Percentiles rank a stretch among this genome's conserved stretches.
Conservation (phyloP, 2,329 filamentous ascomycete species). For the Fusarium sp. region DNA sequence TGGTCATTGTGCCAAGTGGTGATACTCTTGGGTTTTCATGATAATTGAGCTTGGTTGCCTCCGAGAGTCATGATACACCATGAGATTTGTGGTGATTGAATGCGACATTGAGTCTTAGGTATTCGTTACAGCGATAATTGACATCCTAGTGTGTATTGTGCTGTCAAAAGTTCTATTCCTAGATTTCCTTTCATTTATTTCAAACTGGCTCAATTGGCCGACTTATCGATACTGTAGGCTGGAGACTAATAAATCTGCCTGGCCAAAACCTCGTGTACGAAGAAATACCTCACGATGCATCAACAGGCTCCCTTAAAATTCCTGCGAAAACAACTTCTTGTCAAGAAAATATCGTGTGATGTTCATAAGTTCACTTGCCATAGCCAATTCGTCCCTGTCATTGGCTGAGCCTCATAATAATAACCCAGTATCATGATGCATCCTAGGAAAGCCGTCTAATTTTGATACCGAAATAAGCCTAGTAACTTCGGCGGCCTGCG, state of each 20-base stretch:
- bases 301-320: constrained; percentile 11
- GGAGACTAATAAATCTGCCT: background rate
- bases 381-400: background rate
- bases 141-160: background rate
- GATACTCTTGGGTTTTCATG: background rate
- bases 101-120: background rate
- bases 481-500: constrained; percentile 26
- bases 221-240: background rate
- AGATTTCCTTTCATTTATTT: background rate
- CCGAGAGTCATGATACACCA: constrained; percentile 1
- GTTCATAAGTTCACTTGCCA: background rate
- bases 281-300: constrained; percentile 8
- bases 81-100: background rate
- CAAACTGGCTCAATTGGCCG: background rate
- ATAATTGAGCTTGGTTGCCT: constrained; percentile 9
- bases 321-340: background rate
- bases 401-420: constrained; percentile 4
- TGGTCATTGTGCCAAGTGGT: background rate
- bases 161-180: background rate
- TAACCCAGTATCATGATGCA: background rate
- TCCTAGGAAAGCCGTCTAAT: constrained; percentile 23
- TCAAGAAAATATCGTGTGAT: background rate
- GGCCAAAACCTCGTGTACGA: background rate
- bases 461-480: constrained; percentile 31
- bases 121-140: background rate